These are phyloP conservation scores for Alternaria sp. DNA, from an alignment of 2,329 filamentous ascomycete species.

Conservation along the genomic window DNA sequence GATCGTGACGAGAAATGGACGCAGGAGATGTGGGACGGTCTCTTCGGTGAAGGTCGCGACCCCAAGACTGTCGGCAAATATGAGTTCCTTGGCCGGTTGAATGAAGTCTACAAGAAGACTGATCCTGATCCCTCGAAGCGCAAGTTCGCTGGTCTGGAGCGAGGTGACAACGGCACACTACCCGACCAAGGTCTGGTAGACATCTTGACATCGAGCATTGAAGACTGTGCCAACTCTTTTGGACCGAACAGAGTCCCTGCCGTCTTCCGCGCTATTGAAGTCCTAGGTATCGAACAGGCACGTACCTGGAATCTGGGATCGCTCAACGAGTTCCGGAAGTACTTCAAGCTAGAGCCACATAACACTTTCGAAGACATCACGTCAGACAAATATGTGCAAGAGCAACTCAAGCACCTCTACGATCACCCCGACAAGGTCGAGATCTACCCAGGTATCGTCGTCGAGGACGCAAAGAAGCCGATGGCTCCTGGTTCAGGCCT, in stretches of 20 bases:
- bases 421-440: slow-evolving; percentile 83
- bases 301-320: slow-evolving; percentile 80
- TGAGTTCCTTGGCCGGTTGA: slow-evolving; percentile 70
- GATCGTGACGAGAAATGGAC: slow-evolving; percentile 84
- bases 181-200: slow-evolving; percentile 79
- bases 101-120: slow-evolving; percentile 68
- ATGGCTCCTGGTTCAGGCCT: slow-evolving; percentile 76
- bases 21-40: slow-evolving; percentile 60
- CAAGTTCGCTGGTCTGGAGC: slow-evolving; percentile 71
- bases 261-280: slow-evolving; percentile 78
- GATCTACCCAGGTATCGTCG: slow-evolving; percentile 80
- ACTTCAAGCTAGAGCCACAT: slow-evolving; percentile 80
- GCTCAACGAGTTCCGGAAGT: slow-evolving; percentile 85
- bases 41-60: slow-evolving; percentile 59
- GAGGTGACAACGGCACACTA: slow-evolving; percentile 73
- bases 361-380: slow-evolving; percentile 86
- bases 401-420: slow-evolving; percentile 67
- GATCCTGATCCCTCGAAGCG: slow-evolving; percentile 74
- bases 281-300: slow-evolving; percentile 80
- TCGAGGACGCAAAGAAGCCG: slow-evolving; percentile 77
- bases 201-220: slow-evolving; percentile 73
- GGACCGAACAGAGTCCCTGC: slow-evolving; percentile 74
- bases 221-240: slow-evolving; percentile 73
- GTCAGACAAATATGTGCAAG: slow-evolving; percentile 74
- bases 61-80: slow-evolving; percentile 63